A percentile compares a stretch with the other conserved stretches of the same genome.
phyloP scores from a whole-genome alignment of 805 yeast genomes.

The Komagataella ulmi region DNA sequence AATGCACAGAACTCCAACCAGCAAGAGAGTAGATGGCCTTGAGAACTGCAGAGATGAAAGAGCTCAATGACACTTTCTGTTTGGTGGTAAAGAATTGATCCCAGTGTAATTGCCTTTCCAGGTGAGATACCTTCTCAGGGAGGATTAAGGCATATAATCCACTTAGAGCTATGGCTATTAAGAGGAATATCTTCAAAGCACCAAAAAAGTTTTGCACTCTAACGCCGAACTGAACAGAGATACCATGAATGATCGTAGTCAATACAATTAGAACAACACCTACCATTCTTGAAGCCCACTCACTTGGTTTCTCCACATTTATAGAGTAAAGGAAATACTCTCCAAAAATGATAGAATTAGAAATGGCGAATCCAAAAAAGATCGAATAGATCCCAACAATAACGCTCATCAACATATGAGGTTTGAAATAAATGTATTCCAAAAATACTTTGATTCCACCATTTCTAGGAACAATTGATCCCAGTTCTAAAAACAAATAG shows the following conservation, averaged over 20 bases:
- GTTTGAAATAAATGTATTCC: slow-evolving; percentile 52
- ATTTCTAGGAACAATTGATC: slow-evolving; percentile 55
- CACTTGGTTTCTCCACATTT: slow-evolving; percentile 24
- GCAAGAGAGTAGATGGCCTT: slow-evolving; percentile 37
- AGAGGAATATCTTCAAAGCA: slow-evolving; percentile 38
- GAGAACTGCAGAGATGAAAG: slow-evolving; percentile 34
- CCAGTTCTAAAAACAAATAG: slow-evolving; percentile 54
- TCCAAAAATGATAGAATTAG: slow-evolving; percentile 41
- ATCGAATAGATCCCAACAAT: slow-evolving; percentile 31
- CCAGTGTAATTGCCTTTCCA: slow-evolving; percentile 26
- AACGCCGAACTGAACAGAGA: slow-evolving; percentile 48
- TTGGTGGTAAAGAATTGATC: slow-evolving; percentile 11
- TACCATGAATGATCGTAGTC: slow-evolving; percentile 34
- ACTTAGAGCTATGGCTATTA: slow-evolving; percentile 38
- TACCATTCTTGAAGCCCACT: slow-evolving; percentile 23
- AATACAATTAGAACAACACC: slow-evolving; percentile 26
- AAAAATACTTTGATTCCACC: slow-evolving; percentile 69
- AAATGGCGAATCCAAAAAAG: slow-evolving; percentile 35
- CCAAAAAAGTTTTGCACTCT: slow-evolving; percentile 52
- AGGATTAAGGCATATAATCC: slow-evolving; percentile 43
- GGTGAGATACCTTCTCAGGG: slow-evolving; percentile 30
- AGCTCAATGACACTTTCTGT: slow-evolving; percentile 20
- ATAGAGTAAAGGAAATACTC: slow-evolving; percentile 33
- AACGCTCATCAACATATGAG: slow-evolving; percentile 38
- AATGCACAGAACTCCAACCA: slow-evolving; percentile 46